phyloP scores from a whole-genome alignment of 2,329 filamentous ascomycete genomes.

The Tetracladium maxilliforme region DNA sequence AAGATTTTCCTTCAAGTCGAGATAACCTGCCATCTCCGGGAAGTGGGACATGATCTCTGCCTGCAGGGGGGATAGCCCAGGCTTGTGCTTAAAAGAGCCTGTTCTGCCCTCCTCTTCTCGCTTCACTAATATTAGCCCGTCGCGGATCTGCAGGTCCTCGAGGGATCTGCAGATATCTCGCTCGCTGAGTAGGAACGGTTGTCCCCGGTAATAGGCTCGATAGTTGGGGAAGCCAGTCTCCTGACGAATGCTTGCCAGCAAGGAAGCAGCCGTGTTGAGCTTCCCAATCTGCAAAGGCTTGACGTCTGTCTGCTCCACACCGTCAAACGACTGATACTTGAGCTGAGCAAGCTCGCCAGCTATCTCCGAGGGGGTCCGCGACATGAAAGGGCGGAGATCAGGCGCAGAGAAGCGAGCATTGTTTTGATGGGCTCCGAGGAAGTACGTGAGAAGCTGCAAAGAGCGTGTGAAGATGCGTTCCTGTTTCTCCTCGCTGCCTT shows the following conservation, averaged over 20 bases:
- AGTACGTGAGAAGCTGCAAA: conserved; percentile 50
- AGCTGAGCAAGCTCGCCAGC: conserved; percentile 52
- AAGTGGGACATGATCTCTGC: conserved; percentile 71
- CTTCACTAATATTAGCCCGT: conserved; percentile 53
- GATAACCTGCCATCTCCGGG: conserved; percentile 66
- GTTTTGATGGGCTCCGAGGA: conserved; percentile 49
- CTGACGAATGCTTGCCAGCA: conserved; percentile 51
- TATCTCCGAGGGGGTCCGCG: conserved; percentile 32
- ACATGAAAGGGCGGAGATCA: conserved; percentile 36
- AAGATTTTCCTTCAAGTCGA: conserved; percentile 57
- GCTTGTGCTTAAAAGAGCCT: conserved; percentile 27
- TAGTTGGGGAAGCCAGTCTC: conserved; percentile 66
- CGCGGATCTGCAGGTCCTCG: conserved; percentile 49
- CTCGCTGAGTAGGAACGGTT: conserved; percentile 45
- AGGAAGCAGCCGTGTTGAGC: conserved; percentile 54
- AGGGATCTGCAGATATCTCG: conserved; percentile 45
- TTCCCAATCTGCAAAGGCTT: conserved; percentile 50
- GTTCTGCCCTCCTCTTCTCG: conserved; percentile 32
- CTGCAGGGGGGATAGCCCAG: conserved; percentile 50
- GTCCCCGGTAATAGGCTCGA: conserved; percentile 56
- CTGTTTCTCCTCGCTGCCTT: too few species aligned
- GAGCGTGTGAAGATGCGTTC: conserved; percentile 55
- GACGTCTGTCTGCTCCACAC: conserved; percentile 41
- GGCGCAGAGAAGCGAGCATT: conserved; percentile 45
- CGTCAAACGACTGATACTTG: conserved; percentile 62